Evolutionary conservation across 768 basidiomycete genomes (phyloP).

Genomic region (Macrolepiota fuliginosa): DNA sequence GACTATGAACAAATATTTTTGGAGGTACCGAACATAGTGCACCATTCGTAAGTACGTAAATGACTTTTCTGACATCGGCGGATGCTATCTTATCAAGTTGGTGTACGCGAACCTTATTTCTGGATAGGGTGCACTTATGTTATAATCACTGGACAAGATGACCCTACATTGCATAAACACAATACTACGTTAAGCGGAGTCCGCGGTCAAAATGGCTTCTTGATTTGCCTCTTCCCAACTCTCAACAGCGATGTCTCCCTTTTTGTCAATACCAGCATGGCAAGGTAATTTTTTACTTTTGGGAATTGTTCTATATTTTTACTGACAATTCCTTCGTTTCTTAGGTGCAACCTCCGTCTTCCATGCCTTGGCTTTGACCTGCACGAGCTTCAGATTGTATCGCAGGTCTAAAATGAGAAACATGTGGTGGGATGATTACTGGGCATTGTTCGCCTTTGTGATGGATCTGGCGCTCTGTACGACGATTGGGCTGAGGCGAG

Average conservation of each 20-base stretch:
- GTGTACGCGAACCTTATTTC: constrained; percentile 1
- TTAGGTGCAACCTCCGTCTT: background rate
- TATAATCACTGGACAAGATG: background rate
- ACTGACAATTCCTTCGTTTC: background rate
- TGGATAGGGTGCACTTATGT: background rate
- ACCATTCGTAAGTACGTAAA: background rate
- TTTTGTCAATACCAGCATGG: background rate
- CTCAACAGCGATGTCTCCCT: background rate
- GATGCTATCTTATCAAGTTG: background rate
- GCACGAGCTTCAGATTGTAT: constrained; percentile 4
- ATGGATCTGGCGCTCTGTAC: background rate
- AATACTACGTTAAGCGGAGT: background rate
- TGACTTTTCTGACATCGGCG: constrained; percentile 1
- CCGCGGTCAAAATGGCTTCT: background rate
- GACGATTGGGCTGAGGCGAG: background rate
- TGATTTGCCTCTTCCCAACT: background rate
- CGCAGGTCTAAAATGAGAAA: background rate
- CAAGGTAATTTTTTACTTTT: background rate
- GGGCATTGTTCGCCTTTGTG: background rate
- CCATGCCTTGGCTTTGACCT: background rate
- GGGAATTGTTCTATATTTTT: background rate
- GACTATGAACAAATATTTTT: background rate
- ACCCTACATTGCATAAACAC: constrained; percentile 2
- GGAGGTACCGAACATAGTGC: background rate
- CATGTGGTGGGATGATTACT: constrained; percentile 11